These are phyloP conservation scores for Aegle marmelos DNA, from an alignment of 345 rosid species.

Conservation along the genomic window DNA sequence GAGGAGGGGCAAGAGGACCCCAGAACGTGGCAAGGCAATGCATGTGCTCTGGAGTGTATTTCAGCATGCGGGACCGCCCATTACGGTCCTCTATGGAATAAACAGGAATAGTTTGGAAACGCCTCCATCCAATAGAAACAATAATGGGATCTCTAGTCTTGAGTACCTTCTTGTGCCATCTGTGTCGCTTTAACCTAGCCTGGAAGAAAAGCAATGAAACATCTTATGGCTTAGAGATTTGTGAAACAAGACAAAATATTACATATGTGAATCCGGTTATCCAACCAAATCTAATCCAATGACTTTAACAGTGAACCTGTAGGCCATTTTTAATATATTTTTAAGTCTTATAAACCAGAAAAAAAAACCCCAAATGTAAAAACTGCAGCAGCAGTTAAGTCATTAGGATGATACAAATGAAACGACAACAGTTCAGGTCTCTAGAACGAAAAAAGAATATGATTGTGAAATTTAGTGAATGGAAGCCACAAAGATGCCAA, in stretches of 20 bases:
- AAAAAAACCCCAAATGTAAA: not conserved
- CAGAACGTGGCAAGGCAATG: conserved; percentile 95
- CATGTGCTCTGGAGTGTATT: conserved; percentile 96
- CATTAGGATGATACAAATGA: not conserved
- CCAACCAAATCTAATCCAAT: not conserved
- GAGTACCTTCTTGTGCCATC: conserved; percentile 90
- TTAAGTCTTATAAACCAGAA: not conserved
- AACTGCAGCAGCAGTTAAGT: not conserved
- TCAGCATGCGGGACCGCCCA: conserved; percentile 93
- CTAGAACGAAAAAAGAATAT: not conserved
- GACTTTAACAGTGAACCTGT: not conserved
- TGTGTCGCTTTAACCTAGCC: conserved; percentile 81
- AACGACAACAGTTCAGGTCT: not conserved
- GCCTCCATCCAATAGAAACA: conserved; percentile 95
- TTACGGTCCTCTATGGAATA: conserved; percentile 79
- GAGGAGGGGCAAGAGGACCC: conserved; percentile 97
- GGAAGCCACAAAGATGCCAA: not conserved
- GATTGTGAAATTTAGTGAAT: not conserved
- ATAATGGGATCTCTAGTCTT: conserved; percentile 88
- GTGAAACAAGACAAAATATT: not conserved
- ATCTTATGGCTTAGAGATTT: not conserved
- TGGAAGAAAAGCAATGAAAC: conserved; percentile 25
- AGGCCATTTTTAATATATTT: not conserved
- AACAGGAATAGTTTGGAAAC: conserved; percentile 83
- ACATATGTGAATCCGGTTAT: not conserved